Evolutionary conservation across 768 basidiomycete species (phyloP).

Genomic region (Suillus spraguei): DNA sequence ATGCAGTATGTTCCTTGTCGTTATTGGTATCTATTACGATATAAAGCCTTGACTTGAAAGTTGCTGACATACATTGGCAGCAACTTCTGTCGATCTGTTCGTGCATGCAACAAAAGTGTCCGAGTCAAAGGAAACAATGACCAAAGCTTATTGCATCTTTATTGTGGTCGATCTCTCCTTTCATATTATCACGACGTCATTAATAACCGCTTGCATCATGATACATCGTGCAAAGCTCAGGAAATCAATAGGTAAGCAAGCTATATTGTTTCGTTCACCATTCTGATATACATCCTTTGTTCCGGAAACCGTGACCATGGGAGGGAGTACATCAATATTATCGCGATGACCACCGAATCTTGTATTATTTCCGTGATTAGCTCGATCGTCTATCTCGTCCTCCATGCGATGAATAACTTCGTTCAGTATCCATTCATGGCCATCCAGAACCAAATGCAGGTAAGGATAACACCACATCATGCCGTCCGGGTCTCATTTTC

Average conservation of each 20-base stretch:
- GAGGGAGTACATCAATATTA: conserved; percentile 7
- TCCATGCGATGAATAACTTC: conserved; percentile 2
- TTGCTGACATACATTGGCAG: neutral
- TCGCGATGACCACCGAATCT: conserved; percentile 7
- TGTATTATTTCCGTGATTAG: conserved; percentile 11
- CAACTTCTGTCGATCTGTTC: conserved; percentile 1
- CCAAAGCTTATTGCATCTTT: conserved; percentile 1
- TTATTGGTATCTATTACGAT: conserved; percentile 3
- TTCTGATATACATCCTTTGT: neutral
- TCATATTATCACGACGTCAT: conserved; percentile 4
- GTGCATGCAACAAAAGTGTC: neutral
- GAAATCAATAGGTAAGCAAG: neutral
- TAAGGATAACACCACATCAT: neutral
- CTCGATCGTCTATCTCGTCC: conserved; percentile 10
- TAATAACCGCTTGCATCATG: conserved; percentile 1
- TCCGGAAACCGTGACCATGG: neutral
- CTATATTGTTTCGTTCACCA: neutral
- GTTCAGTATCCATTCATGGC: conserved; percentile 12
- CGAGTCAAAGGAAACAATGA: neutral
- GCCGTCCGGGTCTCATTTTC: neutral
- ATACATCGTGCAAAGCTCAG: conserved; percentile 1
- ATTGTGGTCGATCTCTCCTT: neutral
- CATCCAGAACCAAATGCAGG: conserved; percentile 11
- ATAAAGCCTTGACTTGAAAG: neutral
- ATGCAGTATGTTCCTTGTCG: neutral